Conservation (phyloP, 805 yeast species). For the Candida coquimbonensis region DNA sequence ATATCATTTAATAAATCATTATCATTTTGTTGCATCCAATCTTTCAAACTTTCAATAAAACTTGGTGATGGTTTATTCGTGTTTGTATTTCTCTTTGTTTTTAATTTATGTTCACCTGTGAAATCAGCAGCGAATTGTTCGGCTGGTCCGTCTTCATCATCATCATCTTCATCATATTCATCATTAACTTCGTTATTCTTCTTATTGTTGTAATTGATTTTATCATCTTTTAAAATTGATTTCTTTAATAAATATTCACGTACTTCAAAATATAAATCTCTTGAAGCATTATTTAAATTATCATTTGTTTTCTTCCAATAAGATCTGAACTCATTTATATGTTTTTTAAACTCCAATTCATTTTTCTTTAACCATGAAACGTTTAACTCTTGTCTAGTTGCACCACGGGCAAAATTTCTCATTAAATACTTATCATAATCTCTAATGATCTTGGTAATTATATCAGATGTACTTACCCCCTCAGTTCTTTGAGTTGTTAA, state of each 20-base stretch:
- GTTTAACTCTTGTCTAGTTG: constrained; percentile 90
- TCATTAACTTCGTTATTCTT: constrained; percentile 9
- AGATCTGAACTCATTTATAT: constrained; percentile 78
- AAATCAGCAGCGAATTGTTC: constrained; percentile 45
- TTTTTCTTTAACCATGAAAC: constrained; percentile 97
- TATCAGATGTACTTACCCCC: constrained; percentile 93
- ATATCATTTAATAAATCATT: constrained; percentile 9
- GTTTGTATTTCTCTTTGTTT: constrained; percentile 2
- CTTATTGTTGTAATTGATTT: constrained; percentile 13
- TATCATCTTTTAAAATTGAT: constrained; percentile 21
- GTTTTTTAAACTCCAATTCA: constrained; percentile 89
- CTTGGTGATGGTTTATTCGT: constrained; percentile 13
- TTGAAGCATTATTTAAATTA: constrained; percentile 62
- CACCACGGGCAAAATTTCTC: constrained; percentile 97
- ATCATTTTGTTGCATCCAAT: constrained; percentile 29
- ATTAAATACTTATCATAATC: constrained; percentile 95
- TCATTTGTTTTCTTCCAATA: constrained; percentile 75
- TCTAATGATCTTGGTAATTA: constrained; percentile 88
- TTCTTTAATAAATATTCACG: constrained; percentile 60
- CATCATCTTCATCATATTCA: constrained; percentile 10
- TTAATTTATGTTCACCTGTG: constrained; percentile 45
- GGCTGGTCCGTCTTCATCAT: constrained; percentile 12
- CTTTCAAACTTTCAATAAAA: constrained; percentile 25
- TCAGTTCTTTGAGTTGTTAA: constrained; percentile 94
- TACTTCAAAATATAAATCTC: constrained; percentile 79